These are phyloP conservation scores for Leishmania arabica DNA, from an alignment of 208 protist species.

Conservation along the genomic window DNA sequence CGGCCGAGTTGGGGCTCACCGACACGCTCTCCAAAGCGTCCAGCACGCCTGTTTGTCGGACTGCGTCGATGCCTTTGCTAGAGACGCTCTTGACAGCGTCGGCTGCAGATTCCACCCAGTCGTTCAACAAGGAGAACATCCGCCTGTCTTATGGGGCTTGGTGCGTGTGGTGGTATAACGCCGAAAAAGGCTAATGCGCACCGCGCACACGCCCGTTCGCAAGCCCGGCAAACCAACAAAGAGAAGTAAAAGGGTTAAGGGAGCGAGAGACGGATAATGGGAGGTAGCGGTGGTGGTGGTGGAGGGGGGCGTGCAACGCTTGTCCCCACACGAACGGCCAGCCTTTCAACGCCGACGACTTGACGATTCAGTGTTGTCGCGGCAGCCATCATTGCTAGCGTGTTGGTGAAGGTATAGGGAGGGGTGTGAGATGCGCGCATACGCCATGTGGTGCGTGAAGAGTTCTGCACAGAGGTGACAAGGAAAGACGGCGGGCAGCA, in stretches of 20 bases:
- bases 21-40: conserved; percentile 38
- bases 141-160: not conserved
- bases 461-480: not conserved
- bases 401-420: not conserved
- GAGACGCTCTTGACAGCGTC: conserved; percentile 46
- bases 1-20: not conserved
- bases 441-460: not conserved
- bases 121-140: conserved; percentile 52
- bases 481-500: not conserved
- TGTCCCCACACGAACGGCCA: not conserved
- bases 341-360: not conserved
- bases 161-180: not conserved
- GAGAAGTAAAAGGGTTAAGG: not conserved
- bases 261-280: not conserved
- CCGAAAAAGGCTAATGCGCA: not conserved
- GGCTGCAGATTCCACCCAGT: conserved; percentile 36
- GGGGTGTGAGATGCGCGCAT: not conserved
- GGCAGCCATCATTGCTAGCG: not conserved
- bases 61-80: conserved; percentile 40
- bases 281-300: not conserved
- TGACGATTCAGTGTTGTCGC: not conserved
- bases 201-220: not conserved
- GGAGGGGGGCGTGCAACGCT: not conserved
- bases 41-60: conserved; percentile 38
- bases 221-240: not conserved